phyloP scores from a whole-genome alignment of 2,329 filamentous ascomycete genomes.

The Fusarium multiceps region DNA sequence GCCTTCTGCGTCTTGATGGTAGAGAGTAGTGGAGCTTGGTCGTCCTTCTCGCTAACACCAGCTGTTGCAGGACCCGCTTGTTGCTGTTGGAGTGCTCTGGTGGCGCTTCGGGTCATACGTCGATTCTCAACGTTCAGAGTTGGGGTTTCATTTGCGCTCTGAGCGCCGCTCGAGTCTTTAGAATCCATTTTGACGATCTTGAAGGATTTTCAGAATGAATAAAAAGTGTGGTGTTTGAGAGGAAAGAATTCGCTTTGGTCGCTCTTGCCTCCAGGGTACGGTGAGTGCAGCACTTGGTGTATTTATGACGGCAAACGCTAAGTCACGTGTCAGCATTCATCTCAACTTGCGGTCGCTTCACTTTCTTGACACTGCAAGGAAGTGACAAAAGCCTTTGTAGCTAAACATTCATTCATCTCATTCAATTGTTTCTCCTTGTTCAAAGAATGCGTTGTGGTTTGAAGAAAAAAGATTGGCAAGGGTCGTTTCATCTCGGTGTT shows the following conservation, averaged over 20 bases:
- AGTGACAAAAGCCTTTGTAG: not conserved
- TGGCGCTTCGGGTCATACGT: not conserved
- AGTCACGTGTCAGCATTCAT: constrained; percentile 13
- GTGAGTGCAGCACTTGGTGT: not conserved
- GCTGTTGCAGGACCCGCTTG: not conserved
- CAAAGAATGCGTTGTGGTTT: not conserved
- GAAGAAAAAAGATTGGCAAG: not conserved
- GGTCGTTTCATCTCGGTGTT: not conserved
- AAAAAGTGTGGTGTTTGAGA: not conserved
- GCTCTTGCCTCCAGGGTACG: constrained; percentile 25
- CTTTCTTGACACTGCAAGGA: not conserved
- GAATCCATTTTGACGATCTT: constrained; percentile 16
- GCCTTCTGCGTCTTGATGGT: not conserved
- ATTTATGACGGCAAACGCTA: not conserved
- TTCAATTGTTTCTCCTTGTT: not conserved
- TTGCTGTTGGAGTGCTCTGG: not conserved
- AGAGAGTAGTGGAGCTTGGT: not conserved
- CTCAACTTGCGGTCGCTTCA: not conserved
- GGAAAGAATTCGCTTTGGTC: not conserved
- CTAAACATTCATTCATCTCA: not conserved
- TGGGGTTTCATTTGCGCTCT: not conserved
- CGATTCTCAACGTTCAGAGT: not conserved
- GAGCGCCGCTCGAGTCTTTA: not conserved
- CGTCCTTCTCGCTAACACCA: not conserved
- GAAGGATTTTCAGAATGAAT: not conserved